phyloP scores from a whole-genome alignment of 352 stramenopile genomes.

The Blastocystis sp. region DNA sequence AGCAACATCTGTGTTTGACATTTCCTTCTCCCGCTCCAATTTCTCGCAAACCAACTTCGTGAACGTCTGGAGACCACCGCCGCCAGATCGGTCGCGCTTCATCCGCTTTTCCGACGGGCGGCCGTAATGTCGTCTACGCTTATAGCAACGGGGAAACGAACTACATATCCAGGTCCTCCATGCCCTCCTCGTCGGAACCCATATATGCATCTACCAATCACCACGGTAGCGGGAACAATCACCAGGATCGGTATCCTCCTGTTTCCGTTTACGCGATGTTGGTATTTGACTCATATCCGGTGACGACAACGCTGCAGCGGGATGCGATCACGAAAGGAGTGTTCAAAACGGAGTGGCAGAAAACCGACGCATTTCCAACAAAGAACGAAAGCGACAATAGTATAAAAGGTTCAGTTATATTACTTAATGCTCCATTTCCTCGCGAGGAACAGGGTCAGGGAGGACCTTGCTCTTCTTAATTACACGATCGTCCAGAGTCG shows the following conservation, averaged over 20 bases:
- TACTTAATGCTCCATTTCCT: neutral
- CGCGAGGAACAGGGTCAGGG: constrained; percentile 21
- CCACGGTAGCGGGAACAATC: neutral
- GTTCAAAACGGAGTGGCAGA: neutral
- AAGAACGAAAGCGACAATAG: neutral
- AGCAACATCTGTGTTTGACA: constrained; percentile 15
- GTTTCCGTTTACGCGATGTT: neutral
- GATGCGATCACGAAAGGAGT: neutral
- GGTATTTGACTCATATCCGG: neutral
- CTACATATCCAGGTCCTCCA: constrained; percentile 7
- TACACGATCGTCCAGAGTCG: neutral
- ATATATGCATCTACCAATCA: constrained; percentile 1
- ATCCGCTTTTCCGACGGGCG: neutral
- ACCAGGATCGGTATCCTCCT: constrained; percentile 11
- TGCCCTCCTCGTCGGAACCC: constrained; percentile 11
- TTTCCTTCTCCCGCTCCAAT: constrained; percentile 6
- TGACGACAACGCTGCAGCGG: neutral
- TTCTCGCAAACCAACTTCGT: constrained; percentile 43
- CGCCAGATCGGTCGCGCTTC: neutral
- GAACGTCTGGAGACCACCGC: constrained; percentile 4
- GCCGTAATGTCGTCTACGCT: neutral
- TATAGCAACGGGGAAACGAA: neutral
- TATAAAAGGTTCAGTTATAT: constrained; percentile 24
- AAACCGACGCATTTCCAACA: neutral
- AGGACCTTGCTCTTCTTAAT: constrained; percentile 46